phyloP scores from a whole-genome alignment of 768 basidiomycete genomes.

The Strobilomyces echinocephalus region DNA sequence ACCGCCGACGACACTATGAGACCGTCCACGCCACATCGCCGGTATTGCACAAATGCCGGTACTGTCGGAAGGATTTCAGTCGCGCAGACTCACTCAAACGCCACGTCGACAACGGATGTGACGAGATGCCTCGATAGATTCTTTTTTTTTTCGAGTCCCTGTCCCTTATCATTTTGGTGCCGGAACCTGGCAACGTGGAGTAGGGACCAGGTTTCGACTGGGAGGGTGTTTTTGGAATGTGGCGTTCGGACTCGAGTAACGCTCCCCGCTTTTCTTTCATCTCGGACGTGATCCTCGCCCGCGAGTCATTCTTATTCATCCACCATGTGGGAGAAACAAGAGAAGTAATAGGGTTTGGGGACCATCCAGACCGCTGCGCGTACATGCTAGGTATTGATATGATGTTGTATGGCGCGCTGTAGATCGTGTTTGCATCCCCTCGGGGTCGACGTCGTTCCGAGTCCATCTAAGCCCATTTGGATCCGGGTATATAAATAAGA shows the following conservation, averaged over 20 bases:
- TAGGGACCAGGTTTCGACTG: slow-evolving; percentile 9
- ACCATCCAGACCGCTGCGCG: background rate
- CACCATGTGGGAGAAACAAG: slow-evolving; percentile 4
- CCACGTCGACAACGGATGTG: slow-evolving; percentile 78
- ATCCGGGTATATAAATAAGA: slow-evolving; percentile 11
- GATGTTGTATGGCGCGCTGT: slow-evolving; percentile 1
- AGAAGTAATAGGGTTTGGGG: background rate
- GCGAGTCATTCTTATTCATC: slow-evolving; percentile 15
- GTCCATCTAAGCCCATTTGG: slow-evolving; percentile 12
- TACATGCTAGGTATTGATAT: slow-evolving; percentile 3
- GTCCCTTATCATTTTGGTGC: slow-evolving; percentile 1
- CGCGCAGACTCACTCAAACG: slow-evolving; percentile 76
- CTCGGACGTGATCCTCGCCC: slow-evolving; percentile 13
- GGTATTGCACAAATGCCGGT: slow-evolving; percentile 63
- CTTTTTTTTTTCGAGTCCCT: slow-evolving; percentile 1
- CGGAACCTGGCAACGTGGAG: slow-evolving; percentile 15
- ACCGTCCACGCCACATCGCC: slow-evolving; percentile 66
- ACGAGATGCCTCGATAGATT: slow-evolving; percentile 48
- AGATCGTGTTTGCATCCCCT: slow-evolving; percentile 6
- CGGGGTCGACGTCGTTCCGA: background rate
- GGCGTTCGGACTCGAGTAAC: slow-evolving; percentile 10
- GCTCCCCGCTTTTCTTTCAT: slow-evolving; percentile 1
- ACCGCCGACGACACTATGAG: slow-evolving; percentile 77
- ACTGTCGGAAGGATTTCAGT: slow-evolving; percentile 75
- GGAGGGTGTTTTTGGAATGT: slow-evolving; percentile 10